These are phyloP conservation scores for Coniosporium apollinis DNA, from an alignment of 495 filamentous ascomycete species.

Conservation along the genomic window DNA sequence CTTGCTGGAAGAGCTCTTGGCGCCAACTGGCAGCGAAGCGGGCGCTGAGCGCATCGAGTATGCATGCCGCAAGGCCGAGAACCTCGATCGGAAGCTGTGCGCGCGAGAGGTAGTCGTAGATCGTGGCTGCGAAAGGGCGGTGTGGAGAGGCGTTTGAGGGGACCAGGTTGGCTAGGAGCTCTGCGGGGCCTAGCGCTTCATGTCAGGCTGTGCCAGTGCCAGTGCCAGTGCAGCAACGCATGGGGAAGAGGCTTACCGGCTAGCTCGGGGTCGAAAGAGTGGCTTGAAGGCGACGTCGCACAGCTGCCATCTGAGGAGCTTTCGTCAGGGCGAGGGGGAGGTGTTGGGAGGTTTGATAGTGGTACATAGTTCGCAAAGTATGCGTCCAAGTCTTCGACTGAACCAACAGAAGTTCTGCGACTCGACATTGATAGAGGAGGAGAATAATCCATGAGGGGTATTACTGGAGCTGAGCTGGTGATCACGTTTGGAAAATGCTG, in stretches of 20 bases:
- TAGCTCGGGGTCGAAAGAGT: background rate
- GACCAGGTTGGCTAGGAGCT: constrained; percentile 12
- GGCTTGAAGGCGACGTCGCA: too few species aligned
- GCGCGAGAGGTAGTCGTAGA: constrained; percentile 7
- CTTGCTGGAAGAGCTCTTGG: background rate
- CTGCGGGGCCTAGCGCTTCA: constrained; percentile 6
- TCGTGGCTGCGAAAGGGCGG: constrained; percentile 3
- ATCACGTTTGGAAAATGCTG: too few species aligned
- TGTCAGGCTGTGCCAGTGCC: background rate
- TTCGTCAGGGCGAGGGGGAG: too few species aligned
- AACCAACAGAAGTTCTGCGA: too few species aligned
- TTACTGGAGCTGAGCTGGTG: too few species aligned
- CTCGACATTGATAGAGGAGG: too few species aligned
- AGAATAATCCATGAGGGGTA: too few species aligned
- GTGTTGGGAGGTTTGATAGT: too few species aligned
- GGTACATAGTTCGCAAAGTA: background rate
- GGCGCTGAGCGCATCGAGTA: constrained; percentile 10
- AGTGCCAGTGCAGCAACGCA: background rate
- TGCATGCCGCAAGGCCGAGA: constrained; percentile 13
- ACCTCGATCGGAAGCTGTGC: constrained; percentile 11
- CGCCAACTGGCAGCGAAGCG: constrained; percentile 9
- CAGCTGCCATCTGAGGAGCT: too few species aligned
- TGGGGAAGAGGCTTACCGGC: background rate
- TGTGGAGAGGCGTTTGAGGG: constrained; percentile 9
- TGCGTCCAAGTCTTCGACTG: background rate